Base-by-base conservation (phyloP, 148 eudicot species). In the Cornus controversa region DNA sequence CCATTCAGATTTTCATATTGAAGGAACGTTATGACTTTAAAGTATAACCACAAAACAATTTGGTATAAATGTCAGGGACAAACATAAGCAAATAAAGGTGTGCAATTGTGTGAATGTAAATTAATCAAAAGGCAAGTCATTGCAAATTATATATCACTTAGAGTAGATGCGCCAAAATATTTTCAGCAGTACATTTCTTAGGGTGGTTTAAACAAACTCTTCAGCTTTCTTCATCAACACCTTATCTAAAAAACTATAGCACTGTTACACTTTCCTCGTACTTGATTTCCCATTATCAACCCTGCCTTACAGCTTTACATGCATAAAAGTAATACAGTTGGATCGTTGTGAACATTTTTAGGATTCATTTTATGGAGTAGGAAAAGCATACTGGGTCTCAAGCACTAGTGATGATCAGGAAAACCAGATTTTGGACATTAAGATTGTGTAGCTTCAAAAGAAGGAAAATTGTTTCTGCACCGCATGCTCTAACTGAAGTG, bases 1-100 rank as follows among this genome's bases (percentile, higher is more conserved):
- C 25, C 15, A 29, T 26, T 66, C 27, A 79, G 69, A 66, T 69
- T 3, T 24, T 62, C 28, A n/a, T 57, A 73, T 26, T 31, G 50
- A 65, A 66, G 66, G 54, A 45, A 66, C 67, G 29, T 63, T 29
- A 54, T 40, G 69, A 69, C 37, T 40, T 57, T 66, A 77, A 73
- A 42, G 0, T n/a, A n/a, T 60, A 18, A 26, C 54, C 62, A 36
- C 8, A 2, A 68, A 74, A 24, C 73, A 66, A 15, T 10, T 5
- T 60, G 69, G 47, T 53, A 40, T 4, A n/a, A 29, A 11, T 18
- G 23, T 62, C 75, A 42, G 29, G 47, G 54, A 73, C 13, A 10
- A 23, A 28, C 26, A 29, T 23, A 37, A 10, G 14, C 1, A 22
- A 68, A 54, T 69, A 62, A 58, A 40, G 58, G 58, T 34, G 5